phyloP scores from a whole-genome alignment of 345 rosid genomes.

The Eucalyptus curtisii region DNA sequence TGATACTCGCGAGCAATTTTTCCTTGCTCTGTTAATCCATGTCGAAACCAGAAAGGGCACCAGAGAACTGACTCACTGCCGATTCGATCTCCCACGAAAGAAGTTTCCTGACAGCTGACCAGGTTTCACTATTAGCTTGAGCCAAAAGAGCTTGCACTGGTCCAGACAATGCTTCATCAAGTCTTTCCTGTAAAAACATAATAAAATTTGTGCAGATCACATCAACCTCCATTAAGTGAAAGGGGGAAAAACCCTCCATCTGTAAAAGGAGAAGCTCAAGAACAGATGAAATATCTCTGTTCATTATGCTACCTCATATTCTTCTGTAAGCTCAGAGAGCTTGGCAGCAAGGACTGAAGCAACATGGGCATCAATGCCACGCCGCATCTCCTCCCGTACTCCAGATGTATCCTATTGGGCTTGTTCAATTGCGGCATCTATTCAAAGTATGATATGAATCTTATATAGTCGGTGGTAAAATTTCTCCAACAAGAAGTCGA shows the following conservation, averaged over 20 bases:
- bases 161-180: slow-evolving; percentile 48
- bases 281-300: neutral
- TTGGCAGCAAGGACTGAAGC: slow-evolving; percentile 58
- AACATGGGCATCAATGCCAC: slow-evolving; percentile 69
- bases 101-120: slow-evolving; percentile 79
- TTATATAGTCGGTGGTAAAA: neutral
- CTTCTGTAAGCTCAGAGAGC: slow-evolving; percentile 54
- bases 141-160: slow-evolving; percentile 81
- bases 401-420: slow-evolving; percentile 84
- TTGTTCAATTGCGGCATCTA: slow-evolving; percentile 66
- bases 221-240: neutral
- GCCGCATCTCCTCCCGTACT: slow-evolving; percentile 56
- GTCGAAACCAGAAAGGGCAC: slow-evolving; percentile 62
- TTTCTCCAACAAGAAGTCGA: neutral
- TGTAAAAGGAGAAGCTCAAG: neutral
- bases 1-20: slow-evolving; percentile 36
- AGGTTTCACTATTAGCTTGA: slow-evolving; percentile 66
- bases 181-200: slow-evolving; percentile 33
- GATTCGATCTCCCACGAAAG: slow-evolving; percentile 46
- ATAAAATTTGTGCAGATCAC: neutral
- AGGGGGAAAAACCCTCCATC: neutral
- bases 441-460: neutral
- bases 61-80: slow-evolving; percentile 50
- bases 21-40: slow-evolving; percentile 38
- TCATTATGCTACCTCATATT: slow-evolving; percentile 41